Evolutionary conservation across 2,329 filamentous ascomycete genomes (phyloP).

Genomic region (Clarireedia paspali): DNA sequence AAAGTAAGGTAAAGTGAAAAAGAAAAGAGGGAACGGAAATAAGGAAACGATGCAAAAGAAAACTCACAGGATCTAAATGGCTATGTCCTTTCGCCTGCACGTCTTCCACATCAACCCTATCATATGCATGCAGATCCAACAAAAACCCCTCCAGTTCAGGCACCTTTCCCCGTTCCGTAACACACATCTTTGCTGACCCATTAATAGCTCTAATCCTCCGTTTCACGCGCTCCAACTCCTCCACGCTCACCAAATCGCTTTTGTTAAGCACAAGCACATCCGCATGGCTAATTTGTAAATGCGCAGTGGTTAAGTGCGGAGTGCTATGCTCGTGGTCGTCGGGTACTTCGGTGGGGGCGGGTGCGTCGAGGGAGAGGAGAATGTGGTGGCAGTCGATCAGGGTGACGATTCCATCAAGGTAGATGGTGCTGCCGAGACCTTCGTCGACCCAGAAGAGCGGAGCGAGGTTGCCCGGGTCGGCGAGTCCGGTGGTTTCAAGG

Average conservation of each 20-base stretch:
- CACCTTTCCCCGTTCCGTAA: constrained; percentile 73
- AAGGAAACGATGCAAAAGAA: background rate
- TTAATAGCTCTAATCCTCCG: constrained; percentile 79
- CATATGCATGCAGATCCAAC: constrained; percentile 88
- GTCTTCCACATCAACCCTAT: constrained; percentile 67
- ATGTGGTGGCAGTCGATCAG: constrained; percentile 95
- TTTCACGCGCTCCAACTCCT: constrained; percentile 62
- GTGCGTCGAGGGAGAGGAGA: constrained; percentile 70
- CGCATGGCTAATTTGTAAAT: constrained; percentile 93
- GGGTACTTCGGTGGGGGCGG: constrained; percentile 41
- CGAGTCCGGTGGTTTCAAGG: constrained; percentile 89
- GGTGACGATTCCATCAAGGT: constrained; percentile 93
- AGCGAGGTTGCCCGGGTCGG: constrained; percentile 91
- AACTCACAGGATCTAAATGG: constrained; percentile 74
- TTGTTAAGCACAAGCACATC: constrained; percentile 96
- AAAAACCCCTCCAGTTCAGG: constrained; percentile 79
- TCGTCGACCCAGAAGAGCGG: constrained; percentile 98
- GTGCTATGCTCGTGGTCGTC: constrained; percentile 37
- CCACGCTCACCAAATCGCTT: constrained; percentile 66
- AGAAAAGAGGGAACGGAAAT: background rate
- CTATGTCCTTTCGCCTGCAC: constrained; percentile 73
- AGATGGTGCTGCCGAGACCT: constrained; percentile 88
- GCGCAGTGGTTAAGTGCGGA: constrained; percentile 79
- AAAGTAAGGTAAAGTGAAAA: background rate
- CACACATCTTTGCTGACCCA: constrained; percentile 73